Evolutionary conservation across 345 rosid species (phyloP), one percentile per base, ranked within the genome.

Genomic region (Aquilaria yunnanensis): DNA sequence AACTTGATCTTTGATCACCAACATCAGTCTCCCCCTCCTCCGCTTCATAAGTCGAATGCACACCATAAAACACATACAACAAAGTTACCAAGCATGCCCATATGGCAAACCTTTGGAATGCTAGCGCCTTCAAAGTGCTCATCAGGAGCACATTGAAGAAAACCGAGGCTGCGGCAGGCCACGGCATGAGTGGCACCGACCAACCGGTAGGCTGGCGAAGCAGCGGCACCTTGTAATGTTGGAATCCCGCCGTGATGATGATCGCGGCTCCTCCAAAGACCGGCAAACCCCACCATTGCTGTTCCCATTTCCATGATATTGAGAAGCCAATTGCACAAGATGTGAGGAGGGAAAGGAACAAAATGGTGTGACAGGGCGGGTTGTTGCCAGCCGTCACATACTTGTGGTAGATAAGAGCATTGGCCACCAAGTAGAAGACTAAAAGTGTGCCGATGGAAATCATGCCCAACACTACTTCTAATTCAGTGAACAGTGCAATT

Each of bases 171-270:
- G 85, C 90, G 0, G 96, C 91, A 3, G 93, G 96, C 96, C 96
- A 92, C 10, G 98, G 98, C 98, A 92, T 92, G 55, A 85, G 64
- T 5, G 98, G 96, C 41, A 92, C 96, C 1, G 89, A 77, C 98
- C 96, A 92, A 10, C 75, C 77, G 37, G 54, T 64, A 12, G 77
- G 37, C 54, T 57, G 70, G 30, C 57, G 3, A 37, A 43, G 9
- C 43, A 9, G 43, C 12, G 85, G 79, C 14, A 70, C 64, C 67
- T 45, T 57, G 76, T 64, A 54, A n/a, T 81, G 93, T 37, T 37
- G 43, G 65, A 83, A 92, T 29, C 68, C 48, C 3, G 80, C 64
- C 14, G 95, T 85, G 61, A 68, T n/a, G 16, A 58, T 65, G 31
- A 84, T 10, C 61, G 72, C 65, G 51, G 78, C 51, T 16, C 71